These are phyloP conservation scores for Ophiognomonia clavigignenti-juglandacearum DNA, from an alignment of 2,329 filamentous ascomycete genomes.

Conservation along the genomic window DNA sequence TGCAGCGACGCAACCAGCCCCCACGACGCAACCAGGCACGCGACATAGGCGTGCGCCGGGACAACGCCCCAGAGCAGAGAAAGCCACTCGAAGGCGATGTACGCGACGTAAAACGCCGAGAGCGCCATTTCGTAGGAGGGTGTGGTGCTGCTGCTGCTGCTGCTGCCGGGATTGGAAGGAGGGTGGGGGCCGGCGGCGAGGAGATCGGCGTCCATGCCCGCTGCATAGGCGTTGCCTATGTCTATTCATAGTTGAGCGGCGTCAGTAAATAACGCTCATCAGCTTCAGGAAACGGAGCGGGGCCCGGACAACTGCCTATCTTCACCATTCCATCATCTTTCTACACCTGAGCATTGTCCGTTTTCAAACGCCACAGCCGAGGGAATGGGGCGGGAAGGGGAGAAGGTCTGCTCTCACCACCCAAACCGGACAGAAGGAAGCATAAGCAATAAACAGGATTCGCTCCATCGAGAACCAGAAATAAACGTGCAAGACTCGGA, in stretches of 20 bases:
- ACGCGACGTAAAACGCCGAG: constrained; percentile 57
- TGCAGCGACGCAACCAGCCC: constrained; percentile 75
- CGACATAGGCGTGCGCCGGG: constrained; percentile 56
- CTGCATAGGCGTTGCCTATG: constrained; percentile 59
- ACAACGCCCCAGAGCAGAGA: constrained; percentile 55
- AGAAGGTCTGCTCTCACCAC: too few species aligned
- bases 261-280: background rate
- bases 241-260: constrained; percentile 32
- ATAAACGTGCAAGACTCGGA: background rate
- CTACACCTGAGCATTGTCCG: too few species aligned
- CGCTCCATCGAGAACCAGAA: background rate
- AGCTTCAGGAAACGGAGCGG: background rate
- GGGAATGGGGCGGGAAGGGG: too few species aligned
- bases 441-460: too few species aligned
- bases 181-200: constrained; percentile 15
- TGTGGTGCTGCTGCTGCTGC: too few species aligned
- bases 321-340: too few species aligned
- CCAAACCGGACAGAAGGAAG: too few species aligned
- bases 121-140: constrained; percentile 61
- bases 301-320: background rate
- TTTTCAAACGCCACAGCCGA: too few species aligned
- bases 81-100: constrained; percentile 63
- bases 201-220: constrained; percentile 59
- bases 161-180: constrained; percentile 35
- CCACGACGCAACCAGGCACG: constrained; percentile 68